Evolutionary conservation across 1,284 basidiomycete genomes (phyloP).

Genomic region (Ceratobasidium theobromae): DNA sequence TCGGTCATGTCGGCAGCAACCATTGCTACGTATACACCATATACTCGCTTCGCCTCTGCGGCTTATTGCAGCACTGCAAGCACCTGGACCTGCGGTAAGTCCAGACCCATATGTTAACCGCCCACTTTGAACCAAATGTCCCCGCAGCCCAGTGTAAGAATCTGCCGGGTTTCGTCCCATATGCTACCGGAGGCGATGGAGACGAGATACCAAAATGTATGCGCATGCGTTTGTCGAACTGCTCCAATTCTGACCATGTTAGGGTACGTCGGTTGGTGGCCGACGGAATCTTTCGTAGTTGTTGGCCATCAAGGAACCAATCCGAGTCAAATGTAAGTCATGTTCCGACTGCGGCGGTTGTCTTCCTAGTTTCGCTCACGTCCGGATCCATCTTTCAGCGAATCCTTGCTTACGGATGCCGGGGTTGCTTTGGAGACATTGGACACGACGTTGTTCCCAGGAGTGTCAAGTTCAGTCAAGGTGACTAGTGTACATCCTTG

Average conservation of each 20-base stretch:
- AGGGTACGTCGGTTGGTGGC: conserved; percentile 31
- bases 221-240: not conserved
- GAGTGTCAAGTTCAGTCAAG: not conserved
- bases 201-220: conserved; percentile 26
- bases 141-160: conserved; percentile 13
- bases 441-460: conserved; percentile 3
- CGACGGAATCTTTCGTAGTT: conserved; percentile 28
- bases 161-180: conserved; percentile 29
- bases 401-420: conserved; percentile 21
- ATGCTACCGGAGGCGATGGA: conserved; percentile 34
- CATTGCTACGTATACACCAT: conserved; percentile 13
- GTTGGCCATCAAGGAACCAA: conserved; percentile 36
- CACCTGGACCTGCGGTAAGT: conserved; percentile 22
- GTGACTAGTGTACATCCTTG: too few relatives aligned
- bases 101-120: not conserved
- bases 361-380: too few relatives aligned
- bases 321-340: conserved; percentile 31
- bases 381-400: too few relatives aligned
- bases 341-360: too few relatives aligned
- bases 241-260: not conserved
- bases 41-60: conserved; percentile 11
- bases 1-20: conserved; percentile 9
- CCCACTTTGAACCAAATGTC: not conserved
- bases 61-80: conserved; percentile 14
- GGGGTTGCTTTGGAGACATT: not conserved